These are phyloP conservation scores for Aeschynomene evenia DNA, from an alignment of 306 rosid species.

Conservation along the genomic window DNA sequence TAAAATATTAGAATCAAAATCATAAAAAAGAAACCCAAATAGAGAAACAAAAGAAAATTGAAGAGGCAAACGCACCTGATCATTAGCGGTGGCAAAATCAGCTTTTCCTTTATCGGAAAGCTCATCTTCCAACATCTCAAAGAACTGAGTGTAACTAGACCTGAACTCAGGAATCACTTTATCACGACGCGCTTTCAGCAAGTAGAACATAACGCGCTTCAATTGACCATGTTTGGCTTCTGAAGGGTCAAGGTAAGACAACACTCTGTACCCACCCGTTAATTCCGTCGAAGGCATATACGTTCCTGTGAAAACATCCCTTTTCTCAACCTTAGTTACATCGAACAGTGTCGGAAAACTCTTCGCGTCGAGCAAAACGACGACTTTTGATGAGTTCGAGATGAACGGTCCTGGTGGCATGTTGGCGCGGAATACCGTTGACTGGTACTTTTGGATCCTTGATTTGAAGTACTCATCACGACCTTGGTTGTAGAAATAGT, in stretches of 20 bases:
- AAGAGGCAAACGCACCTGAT: conserved; percentile 32
- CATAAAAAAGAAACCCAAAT: too few species aligned
- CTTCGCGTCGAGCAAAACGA: conserved; percentile 76
- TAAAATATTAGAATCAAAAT: too few species aligned
- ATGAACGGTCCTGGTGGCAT: conserved; percentile 87
- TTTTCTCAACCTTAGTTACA: conserved; percentile 64
- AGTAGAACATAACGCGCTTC: conserved; percentile 61
- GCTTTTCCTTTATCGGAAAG: conserved; percentile 57
- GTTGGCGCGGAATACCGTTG: conserved; percentile 80
- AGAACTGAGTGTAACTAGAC: conserved; percentile 45
- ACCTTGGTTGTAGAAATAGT: conserved; percentile 89
- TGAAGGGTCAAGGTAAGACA: conserved; percentile 86
- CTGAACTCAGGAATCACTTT: conserved; percentile 74
- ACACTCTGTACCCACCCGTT: conserved; percentile 81
- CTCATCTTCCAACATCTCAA: conserved; percentile 47
- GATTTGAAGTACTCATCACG: conserved; percentile 84
- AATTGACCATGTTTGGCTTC: conserved; percentile 73
- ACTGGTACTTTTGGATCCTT: conserved; percentile 61
- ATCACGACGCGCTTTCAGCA: conserved; percentile 57
- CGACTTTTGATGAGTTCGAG: conserved; percentile 52
- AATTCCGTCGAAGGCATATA: conserved; percentile 77
- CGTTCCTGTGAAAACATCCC: conserved; percentile 83
- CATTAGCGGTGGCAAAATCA: conserved; percentile 56
- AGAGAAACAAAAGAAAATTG: too few species aligned
- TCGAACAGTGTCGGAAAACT: conserved; percentile 84